These are phyloP conservation scores for Rosa hybrid DNA, from an alignment of 331 rosid genomes.

Conservation along the genomic window DNA sequence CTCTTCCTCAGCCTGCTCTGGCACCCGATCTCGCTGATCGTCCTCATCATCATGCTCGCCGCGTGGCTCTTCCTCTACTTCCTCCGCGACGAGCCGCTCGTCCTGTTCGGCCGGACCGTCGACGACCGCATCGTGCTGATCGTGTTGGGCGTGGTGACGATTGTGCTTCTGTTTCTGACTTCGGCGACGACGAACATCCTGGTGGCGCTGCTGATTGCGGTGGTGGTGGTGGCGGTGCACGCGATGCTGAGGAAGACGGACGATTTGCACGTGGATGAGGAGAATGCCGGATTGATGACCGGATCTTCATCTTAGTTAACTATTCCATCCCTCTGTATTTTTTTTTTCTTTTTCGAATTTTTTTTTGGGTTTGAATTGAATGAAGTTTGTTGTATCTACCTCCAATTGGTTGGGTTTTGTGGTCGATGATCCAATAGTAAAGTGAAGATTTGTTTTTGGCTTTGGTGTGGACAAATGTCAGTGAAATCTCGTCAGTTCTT, in stretches of 20 bases:
- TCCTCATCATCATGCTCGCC: constrained; percentile 53
- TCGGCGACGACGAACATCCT: constrained; percentile 55
- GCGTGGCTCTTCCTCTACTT: constrained; percentile 80
- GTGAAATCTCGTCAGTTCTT: neutral
- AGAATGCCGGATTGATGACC: constrained; percentile 34
- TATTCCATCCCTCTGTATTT: neutral
- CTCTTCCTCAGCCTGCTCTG: constrained; percentile 74
- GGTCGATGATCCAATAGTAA: neutral
- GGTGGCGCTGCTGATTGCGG: constrained; percentile 46
- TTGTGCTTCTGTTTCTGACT: constrained; percentile 56
- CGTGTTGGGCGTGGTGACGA: constrained; percentile 50
- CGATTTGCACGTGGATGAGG: constrained; percentile 60
- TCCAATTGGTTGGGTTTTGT: neutral
- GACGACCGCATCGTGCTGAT: constrained; percentile 66
- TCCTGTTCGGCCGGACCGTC: constrained; percentile 38
- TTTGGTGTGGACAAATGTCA: neutral
- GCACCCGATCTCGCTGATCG: constrained; percentile 89
- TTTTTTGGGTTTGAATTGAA: neutral
- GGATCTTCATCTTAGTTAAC: constrained; percentile 16
- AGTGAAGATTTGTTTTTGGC: neutral
- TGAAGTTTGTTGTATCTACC: neutral
- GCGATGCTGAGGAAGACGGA: constrained; percentile 53
- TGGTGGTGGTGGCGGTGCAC: constrained; percentile 42
- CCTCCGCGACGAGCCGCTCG: constrained; percentile 74
- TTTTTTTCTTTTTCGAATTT: neutral